Evolutionary conservation across 2,329 filamentous ascomycete species (phyloP).

Genomic region (Dactylellina cionopaga): DNA sequence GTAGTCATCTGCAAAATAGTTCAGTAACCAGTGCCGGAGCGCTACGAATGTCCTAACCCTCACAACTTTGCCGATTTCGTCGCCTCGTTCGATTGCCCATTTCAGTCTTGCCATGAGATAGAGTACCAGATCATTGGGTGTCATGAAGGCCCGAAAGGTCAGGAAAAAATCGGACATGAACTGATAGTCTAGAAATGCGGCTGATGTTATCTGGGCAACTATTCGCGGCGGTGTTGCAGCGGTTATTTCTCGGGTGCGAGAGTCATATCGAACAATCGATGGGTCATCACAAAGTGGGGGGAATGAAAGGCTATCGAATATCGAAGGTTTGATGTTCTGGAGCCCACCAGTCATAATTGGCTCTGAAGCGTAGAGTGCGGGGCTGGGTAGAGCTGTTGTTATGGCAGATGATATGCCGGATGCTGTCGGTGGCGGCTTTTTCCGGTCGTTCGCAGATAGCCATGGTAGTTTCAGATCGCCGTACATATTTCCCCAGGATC

Average conservation of each 20-base stretch:
- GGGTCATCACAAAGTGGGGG: constrained; percentile 82
- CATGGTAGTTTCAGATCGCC: constrained; percentile 55
- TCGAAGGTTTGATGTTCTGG: constrained; percentile 72
- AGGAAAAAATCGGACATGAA: constrained; percentile 97
- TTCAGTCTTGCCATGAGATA: constrained; percentile 85
- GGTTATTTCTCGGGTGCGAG: constrained; percentile 76
- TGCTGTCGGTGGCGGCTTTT: constrained; percentile 50
- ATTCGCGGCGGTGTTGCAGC: constrained; percentile 91
- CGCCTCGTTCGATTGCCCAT: constrained; percentile 82
- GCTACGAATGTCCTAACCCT: constrained; percentile 95
- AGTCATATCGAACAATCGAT: constrained; percentile 82
- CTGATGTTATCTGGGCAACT: constrained; percentile 95
- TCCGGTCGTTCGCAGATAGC: constrained; percentile 53
- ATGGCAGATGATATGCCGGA: constrained; percentile 56
- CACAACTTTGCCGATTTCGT: constrained; percentile 92
- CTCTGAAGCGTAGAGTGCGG: constrained; percentile 59
- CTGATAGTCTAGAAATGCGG: constrained; percentile 95
- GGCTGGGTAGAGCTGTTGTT: constrained; percentile 62
- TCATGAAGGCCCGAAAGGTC: constrained; percentile 88
- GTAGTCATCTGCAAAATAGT: constrained; percentile 97
- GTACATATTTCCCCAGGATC: constrained; percentile 55
- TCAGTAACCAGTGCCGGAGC: constrained; percentile 94
- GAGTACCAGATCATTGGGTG: constrained; percentile 77
- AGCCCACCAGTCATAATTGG: constrained; percentile 66
- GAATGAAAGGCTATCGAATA: constrained; percentile 83